Conservation (phyloP, 768 basidiomycete species). For the Suillus fuscotomentosus region DNA sequence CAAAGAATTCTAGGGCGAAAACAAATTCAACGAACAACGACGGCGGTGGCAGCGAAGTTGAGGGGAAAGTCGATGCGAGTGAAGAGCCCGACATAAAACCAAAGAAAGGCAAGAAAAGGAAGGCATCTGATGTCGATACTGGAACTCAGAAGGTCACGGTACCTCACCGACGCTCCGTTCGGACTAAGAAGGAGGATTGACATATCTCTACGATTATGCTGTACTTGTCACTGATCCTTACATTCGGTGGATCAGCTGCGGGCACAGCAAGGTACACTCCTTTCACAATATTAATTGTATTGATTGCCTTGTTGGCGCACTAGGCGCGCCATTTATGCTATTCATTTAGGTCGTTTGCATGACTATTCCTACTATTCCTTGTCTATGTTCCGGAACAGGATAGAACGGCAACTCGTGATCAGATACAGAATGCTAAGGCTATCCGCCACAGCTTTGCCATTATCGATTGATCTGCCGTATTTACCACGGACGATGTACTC, state of each 20-base stretch:
- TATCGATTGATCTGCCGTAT: not conserved
- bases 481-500: not conserved
- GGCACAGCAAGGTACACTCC: not conserved
- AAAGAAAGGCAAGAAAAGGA: slow-evolving; percentile 24
- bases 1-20: slow-evolving; percentile 4
- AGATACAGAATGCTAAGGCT: not conserved
- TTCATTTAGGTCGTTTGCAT: not conserved
- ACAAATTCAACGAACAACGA: not conserved
- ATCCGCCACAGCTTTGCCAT: not conserved
- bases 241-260: not conserved
- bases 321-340: not conserved
- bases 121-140: slow-evolving; percentile 3
- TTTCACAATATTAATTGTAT: not conserved
- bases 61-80: slow-evolving; percentile 9
- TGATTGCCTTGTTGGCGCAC: not conserved
- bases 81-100: slow-evolving; percentile 1
- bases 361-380: not conserved
- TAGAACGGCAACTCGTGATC: not conserved
- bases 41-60: not conserved
- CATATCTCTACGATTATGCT: not conserved
- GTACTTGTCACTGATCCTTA: not conserved
- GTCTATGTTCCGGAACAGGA: not conserved
- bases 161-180: slow-evolving; percentile 22
- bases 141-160: slow-evolving; percentile 3
- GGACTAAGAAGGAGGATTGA: slow-evolving; percentile 12